phyloP scores from a whole-genome alignment of 2,329 filamentous ascomycete species.

The Fusarium scirpi region DNA sequence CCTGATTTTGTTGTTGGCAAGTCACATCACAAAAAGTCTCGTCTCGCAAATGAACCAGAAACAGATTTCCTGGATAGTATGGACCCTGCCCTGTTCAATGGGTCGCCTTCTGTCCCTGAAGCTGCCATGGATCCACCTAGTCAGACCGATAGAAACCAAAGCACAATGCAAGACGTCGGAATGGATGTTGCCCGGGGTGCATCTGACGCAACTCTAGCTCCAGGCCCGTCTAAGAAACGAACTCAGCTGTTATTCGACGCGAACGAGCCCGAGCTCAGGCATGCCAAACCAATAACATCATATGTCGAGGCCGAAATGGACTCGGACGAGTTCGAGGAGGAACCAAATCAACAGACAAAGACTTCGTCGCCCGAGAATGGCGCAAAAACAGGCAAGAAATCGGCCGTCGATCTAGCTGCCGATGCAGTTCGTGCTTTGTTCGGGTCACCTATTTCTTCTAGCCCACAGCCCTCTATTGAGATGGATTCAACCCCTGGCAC shows the following conservation, averaged over 20 bases:
- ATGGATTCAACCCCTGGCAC: slow-evolving; percentile 1
- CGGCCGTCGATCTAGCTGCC: slow-evolving; percentile 57
- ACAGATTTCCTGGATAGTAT: slow-evolving; percentile 56
- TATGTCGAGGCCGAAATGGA: slow-evolving; percentile 63
- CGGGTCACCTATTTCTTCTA: slow-evolving; percentile 23
- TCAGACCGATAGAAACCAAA: slow-evolving; percentile 34
- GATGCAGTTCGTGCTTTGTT: slow-evolving; percentile 51
- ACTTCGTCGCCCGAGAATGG: slow-evolving; percentile 14
- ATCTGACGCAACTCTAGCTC: slow-evolving; percentile 10
- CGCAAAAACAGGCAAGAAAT: slow-evolving; percentile 13
- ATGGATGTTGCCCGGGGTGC: slow-evolving; percentile 21
- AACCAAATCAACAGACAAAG: slow-evolving; percentile 50
- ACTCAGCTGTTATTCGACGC: slow-evolving; percentile 53
- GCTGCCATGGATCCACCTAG: slow-evolving; percentile 38
- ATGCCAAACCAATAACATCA: slow-evolving; percentile 64
- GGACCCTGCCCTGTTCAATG: slow-evolving; percentile 66
- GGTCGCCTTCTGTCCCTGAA: slow-evolving; percentile 24
- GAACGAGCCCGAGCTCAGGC: slow-evolving; percentile 63
- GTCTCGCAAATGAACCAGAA: slow-evolving; percentile 45
- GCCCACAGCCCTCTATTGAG: background rate
- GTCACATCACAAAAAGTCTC: slow-evolving; percentile 58
- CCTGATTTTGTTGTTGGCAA: slow-evolving; percentile 64
- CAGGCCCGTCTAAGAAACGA: slow-evolving; percentile 35
- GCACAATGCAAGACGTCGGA: slow-evolving; percentile 19
- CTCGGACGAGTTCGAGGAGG: slow-evolving; percentile 57